Base-by-base conservation (phyloP, 1,284 basidiomycete species). In the Xerocomus amazonicus region DNA sequence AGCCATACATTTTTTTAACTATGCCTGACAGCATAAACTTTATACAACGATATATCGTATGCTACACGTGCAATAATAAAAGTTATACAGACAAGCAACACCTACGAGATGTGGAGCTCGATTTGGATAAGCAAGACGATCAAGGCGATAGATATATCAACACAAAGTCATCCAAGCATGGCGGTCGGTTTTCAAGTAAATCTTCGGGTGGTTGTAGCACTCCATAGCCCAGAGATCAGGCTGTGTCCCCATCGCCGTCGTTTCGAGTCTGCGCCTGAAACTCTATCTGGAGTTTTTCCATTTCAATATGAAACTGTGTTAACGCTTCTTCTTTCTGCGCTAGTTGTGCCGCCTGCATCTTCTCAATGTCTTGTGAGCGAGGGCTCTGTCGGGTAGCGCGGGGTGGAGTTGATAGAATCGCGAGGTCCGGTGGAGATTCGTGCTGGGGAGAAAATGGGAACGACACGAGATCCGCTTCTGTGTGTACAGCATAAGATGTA, bases 391-490 rank as follows among this genome's bases (percentile, higher is more conserved):
- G 34, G 9, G 35, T 28, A n/a, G 9, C 19, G n/a, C 3, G 16
- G n/a, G 44, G 35, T 43, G 45, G 45, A 2, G 34, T 46, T 16
- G 9, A 27, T 4, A 41, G 41, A 1, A 13, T 13, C 7, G 32
- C 40, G 2, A 27, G 45, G 26, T 28, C 17, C 6, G 57, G 63
- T 2, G 59, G 59, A 9, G 57, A 62, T n/a, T 35, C 34, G 13
- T 28, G 35, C 29, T 46, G 28, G 1, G 65, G 63, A 9, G 68
- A 62, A 44, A 59, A 55, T 4, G 60, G 61, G 12, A 67, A 52
- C 2, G 59, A 60, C 2, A 63, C 52, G 32, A 59, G 39, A 38
- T 60, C 56, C 2, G 26, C 5, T 37, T 62, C 58, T 6, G 59
- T 19, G 16, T 48, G 45, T 13, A 44, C 13, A 17, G 14, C 47